phyloP scores from a whole-genome alignment of 139 green algal species.

The Closterium sp. region DNA sequence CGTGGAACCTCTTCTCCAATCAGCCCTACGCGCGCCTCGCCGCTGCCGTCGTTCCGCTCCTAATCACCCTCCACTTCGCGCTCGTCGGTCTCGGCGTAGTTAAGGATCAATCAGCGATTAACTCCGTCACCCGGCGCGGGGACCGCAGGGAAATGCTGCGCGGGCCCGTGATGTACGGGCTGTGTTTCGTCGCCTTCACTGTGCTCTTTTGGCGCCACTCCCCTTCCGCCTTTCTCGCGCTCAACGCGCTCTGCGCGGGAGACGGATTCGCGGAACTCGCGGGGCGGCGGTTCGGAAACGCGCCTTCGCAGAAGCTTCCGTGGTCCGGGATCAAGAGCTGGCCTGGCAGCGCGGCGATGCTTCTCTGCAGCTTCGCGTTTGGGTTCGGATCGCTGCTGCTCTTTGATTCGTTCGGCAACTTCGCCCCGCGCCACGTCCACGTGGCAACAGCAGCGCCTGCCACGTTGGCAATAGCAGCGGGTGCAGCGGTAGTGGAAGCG shows the following conservation, averaged over 20 bases:
- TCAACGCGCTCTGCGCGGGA: constrained; percentile 76
- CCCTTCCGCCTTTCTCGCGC: constrained; percentile 40
- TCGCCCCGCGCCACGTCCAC: neutral
- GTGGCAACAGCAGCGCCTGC: neutral
- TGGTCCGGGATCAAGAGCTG: constrained; percentile 6
- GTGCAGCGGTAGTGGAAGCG: neutral
- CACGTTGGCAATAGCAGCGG: neutral
- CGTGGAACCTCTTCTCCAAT: constrained; percentile 79
- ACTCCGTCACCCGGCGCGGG: constrained; percentile 5
- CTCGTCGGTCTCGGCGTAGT: constrained; percentile 32
- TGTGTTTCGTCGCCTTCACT: constrained; percentile 71
- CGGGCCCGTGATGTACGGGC: constrained; percentile 82
- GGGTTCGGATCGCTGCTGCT: constrained; percentile 5
- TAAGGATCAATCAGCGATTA: neutral
- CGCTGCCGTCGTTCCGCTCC: constrained; percentile 13
- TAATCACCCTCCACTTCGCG: constrained; percentile 16
- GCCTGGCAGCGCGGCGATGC: neutral
- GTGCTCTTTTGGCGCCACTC: constrained; percentile 76
- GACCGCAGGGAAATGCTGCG: constrained; percentile 44
- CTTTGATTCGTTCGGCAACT: constrained; percentile 8
- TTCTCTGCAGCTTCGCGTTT: constrained; percentile 20
- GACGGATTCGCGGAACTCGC: constrained; percentile 84
- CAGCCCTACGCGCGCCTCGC: neutral
- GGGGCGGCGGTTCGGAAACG: constrained; percentile 65
- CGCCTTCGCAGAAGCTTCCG: neutral